Base-by-base conservation (phyloP, 331 rosid genomes). In the Prunus yedoensis region DNA sequence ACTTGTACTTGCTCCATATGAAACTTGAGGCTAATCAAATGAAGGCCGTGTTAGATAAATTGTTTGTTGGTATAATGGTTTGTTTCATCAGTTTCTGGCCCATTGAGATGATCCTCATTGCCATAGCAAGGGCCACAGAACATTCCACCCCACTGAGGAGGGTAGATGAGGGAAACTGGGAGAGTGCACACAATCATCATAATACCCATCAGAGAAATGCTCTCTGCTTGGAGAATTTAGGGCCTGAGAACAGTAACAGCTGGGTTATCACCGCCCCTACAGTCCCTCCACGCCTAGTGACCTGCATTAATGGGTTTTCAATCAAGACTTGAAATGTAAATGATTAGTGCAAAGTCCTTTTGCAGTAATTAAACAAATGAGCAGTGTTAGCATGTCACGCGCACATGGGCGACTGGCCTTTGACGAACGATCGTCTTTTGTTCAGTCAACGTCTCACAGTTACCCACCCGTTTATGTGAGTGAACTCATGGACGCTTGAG, bases 141-240 rank as follows among this genome's bases (percentile, higher is more conserved):
- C 82, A 85, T 85, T 30, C 90, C 92, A 21, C 90, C 92, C 85
- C 83, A 68, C 49, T 23, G 77, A 54, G 90, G 86, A 70, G 85
- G 86, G 73, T 87, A 74, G 52, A 89, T 71, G 56, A 80, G 59
- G 58, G 83, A 63, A 17, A 87, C 72, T 0, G 90, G 83, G 13
- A 82, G 87, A 23, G 88, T 82, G 15, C 83, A 82, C 5, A 84
- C 63, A 23, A 84, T 20, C 89, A 82, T 82, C 88, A 86, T 68
- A 14, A 77, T 12, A 1, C 88, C 90, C 89, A 86, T 87, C 0
- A 87, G 79, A 68, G 90, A 89, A 58, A 89, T 89, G 89, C 90
- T 75, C 23, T 79, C 72, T 90, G 77, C 68, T 18, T 84, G 2
- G 92, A 68, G 46, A 63, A 68, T 63, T 51, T 30, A 30, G 35